These are phyloP conservation scores for Neurospora sp. DNA, from an alignment of 495 filamentous ascomycete genomes.

Conservation along the genomic window DNA sequence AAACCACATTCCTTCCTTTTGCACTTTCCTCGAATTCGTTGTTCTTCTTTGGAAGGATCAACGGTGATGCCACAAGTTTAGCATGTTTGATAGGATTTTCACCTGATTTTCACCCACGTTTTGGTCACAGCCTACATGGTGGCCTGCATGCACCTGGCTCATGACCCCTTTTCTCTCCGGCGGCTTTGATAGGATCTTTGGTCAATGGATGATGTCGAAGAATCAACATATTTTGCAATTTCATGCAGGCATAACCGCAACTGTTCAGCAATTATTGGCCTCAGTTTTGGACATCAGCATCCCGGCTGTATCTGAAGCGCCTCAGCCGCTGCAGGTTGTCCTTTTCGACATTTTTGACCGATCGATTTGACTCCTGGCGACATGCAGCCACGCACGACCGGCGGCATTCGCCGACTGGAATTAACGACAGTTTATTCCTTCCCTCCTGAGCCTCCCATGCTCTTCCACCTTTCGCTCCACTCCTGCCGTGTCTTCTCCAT, in stretches of 20 bases:
- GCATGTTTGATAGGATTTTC: background rate
- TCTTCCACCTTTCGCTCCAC: background rate
- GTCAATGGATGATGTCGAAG: background rate
- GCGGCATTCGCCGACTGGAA: background rate
- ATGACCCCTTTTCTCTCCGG: background rate
- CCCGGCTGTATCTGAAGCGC: background rate
- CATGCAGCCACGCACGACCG: background rate
- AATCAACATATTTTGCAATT: background rate
- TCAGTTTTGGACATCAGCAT: background rate
- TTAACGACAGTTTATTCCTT: background rate
- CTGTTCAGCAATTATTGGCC: background rate
- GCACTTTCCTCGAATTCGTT: background rate
- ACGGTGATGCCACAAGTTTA: background rate
- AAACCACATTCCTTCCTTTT: background rate
- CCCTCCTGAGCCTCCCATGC: background rate
- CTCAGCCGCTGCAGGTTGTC: background rate
- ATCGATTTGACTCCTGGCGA: background rate
- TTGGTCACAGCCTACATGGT: background rate
- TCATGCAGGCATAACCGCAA: background rate
- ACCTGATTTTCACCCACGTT: background rate
- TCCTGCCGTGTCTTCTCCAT: background rate
- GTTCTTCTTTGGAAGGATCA: background rate
- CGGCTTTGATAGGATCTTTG: background rate
- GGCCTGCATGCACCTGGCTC: background rate
- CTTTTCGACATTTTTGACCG: background rate